Percentiles rank a stretch among this genome's conserved stretches.
phyloP scores from a whole-genome alignment of 495 filamentous ascomycete genomes.

The Podospora comata region DNA sequence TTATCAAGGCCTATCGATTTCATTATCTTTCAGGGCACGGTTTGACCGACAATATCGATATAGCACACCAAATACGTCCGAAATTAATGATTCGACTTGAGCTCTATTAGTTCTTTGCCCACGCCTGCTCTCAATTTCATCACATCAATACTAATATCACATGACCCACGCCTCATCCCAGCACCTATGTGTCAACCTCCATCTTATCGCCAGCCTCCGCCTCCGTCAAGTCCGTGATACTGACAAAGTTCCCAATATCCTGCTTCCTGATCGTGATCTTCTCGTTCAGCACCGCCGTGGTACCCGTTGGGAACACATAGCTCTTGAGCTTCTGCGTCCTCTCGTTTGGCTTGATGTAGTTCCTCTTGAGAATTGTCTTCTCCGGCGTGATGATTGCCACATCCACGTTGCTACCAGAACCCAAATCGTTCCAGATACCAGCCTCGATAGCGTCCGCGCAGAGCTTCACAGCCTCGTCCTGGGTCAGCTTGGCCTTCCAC shows the following conservation, averaged over 20 bases:
- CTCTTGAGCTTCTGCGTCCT: constrained; percentile 86
- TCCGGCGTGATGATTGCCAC: constrained; percentile 90
- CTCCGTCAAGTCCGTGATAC: constrained; percentile 74
- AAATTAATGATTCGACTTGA: neutral
- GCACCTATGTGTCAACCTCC: constrained; percentile 77
- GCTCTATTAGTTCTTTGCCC: neutral
- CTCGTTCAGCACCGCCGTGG: constrained; percentile 90
- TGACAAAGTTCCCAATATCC: constrained; percentile 93
- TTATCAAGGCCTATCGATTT: no score
- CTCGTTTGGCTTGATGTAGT: constrained; percentile 89
- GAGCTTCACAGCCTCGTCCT: constrained; percentile 77
- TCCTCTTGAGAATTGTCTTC: constrained; percentile 87
- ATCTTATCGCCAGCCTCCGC: constrained; percentile 75
- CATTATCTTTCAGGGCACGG: no score
- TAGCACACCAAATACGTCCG: no score
- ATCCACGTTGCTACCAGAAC: constrained; percentile 95
- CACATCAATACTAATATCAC: neutral
- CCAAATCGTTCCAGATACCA: constrained; percentile 99
- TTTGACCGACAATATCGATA: no score
- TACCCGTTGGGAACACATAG: constrained; percentile 85
- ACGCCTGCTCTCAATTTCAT: neutral
- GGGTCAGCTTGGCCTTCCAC: constrained; percentile 79
- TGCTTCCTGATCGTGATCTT: constrained; percentile 79
- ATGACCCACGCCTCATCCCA: neutral
- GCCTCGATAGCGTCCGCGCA: constrained; percentile 87